Percentiles rank a stretch among this genome's conserved stretches.
These are phyloP conservation scores for Aspergillus caelatus DNA, from an alignment of 2,329 filamentous ascomycete genomes.

Conservation along the genomic window DNA sequence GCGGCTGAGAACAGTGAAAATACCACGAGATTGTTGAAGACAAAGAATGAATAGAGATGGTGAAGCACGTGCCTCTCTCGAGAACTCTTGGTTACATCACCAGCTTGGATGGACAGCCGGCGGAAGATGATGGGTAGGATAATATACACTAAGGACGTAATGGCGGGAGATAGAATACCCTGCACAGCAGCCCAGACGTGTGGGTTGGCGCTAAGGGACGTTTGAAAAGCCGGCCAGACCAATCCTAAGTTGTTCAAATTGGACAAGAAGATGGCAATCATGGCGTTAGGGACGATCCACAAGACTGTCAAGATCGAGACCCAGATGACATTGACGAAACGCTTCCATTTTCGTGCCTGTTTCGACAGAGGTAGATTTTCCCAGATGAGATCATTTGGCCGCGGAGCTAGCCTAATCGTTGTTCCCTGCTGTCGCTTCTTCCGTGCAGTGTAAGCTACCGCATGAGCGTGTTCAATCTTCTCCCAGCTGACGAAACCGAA, in stretches of 20 bases:
- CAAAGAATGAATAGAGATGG: slow-evolving; percentile 92
- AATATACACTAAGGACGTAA: slow-evolving; percentile 86
- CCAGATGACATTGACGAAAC: slow-evolving; percentile 82
- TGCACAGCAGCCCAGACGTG: slow-evolving; percentile 84
- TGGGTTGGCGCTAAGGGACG: slow-evolving; percentile 63
- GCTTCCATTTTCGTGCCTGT: slow-evolving; percentile 69
- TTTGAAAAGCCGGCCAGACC: slow-evolving; percentile 77
- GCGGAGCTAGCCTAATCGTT: slow-evolving; percentile 76
- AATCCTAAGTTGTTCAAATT: slow-evolving; percentile 78
- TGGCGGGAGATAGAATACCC: slow-evolving; percentile 83
- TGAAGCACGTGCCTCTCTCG: slow-evolving; percentile 87
- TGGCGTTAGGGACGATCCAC: slow-evolving; percentile 89
- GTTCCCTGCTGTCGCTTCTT: slow-evolving; percentile 80
- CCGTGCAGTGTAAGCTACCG: slow-evolving; percentile 78
- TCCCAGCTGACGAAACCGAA: slow-evolving; percentile 96
- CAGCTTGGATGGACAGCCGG: slow-evolving; percentile 77
- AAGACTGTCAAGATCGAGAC: slow-evolving; percentile 76
- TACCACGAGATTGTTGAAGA: slow-evolving; percentile 94
- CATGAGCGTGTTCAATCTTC: slow-evolving; percentile 83
- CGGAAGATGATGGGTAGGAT: slow-evolving; percentile 90
- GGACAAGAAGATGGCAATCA: slow-evolving; percentile 92
- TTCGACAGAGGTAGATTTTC: slow-evolving; percentile 80
- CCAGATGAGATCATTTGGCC: slow-evolving; percentile 93
- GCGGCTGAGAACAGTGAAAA: slow-evolving; percentile 89
- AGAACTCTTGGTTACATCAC: slow-evolving; percentile 88